Conservation (phyloP, 768 basidiomycete genomes). For the Suillus subalutaceus region DNA sequence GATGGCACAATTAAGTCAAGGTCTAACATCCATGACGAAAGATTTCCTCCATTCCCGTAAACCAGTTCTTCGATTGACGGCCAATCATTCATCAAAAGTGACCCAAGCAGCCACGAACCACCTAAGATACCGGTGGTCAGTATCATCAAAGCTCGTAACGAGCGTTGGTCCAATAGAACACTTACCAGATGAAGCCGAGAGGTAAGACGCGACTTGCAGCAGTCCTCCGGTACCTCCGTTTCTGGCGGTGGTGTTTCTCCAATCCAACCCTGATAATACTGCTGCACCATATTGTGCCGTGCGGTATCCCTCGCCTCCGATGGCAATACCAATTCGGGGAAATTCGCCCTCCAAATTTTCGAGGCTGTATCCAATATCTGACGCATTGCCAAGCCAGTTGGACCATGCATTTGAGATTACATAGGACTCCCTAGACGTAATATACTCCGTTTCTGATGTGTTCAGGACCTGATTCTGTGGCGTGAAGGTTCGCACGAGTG, state of each 20-base stretch:
- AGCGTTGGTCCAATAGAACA: neutral
- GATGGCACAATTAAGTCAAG: conserved; percentile 57
- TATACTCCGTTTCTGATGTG: conserved; percentile 50
- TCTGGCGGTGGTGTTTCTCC: conserved; percentile 59
- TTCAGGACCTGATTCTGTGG: conserved; percentile 55
- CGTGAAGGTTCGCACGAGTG: conserved; percentile 54
- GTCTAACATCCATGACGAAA: conserved; percentile 61
- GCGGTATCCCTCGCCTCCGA: conserved; percentile 73
- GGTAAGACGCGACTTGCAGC: conserved; percentile 70
- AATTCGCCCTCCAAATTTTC: conserved; percentile 42
- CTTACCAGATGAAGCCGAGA: conserved; percentile 66
- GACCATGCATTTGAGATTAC: conserved; percentile 54
- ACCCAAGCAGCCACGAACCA: conserved; percentile 70
- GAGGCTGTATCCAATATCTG: conserved; percentile 55
- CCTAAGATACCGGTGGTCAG: conserved; percentile 35
- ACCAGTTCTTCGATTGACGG: conserved; percentile 60
- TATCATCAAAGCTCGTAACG: neutral
- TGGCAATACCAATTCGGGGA: conserved; percentile 62
- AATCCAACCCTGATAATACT: conserved; percentile 60
- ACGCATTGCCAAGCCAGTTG: conserved; percentile 60
- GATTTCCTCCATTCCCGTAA: conserved; percentile 51
- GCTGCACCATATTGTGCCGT: conserved; percentile 70
- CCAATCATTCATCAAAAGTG: conserved; percentile 66
- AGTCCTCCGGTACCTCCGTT: conserved; percentile 65
- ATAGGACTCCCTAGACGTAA: conserved; percentile 42